These are phyloP conservation scores for Aspergillus bertholletiae DNA, from an alignment of 495 filamentous ascomycete species.

Conservation along the genomic window DNA sequence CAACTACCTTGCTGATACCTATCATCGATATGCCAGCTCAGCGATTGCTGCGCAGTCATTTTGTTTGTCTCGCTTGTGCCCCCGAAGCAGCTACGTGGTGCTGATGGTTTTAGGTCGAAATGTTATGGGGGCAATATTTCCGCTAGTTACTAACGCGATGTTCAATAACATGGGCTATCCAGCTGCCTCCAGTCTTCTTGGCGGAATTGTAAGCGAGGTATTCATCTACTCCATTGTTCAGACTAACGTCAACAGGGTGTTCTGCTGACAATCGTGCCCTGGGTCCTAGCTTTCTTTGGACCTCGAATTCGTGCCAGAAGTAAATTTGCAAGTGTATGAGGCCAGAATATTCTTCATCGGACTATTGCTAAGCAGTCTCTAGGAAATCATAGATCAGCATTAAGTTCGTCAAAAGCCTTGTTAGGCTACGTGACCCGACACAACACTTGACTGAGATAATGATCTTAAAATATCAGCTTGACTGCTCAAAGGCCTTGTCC, in stretches of 20 bases:
- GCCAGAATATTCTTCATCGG: background rate
- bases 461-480: no score
- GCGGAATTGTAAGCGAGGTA: constrained; percentile 65
- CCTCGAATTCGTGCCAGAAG: constrained; percentile 69
- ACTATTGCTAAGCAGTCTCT: background rate
- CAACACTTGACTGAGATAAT: background rate
- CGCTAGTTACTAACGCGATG: constrained; percentile 70
- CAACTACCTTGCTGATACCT: constrained; percentile 93
- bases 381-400: constrained; percentile 24
- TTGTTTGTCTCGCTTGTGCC: constrained; percentile 79
- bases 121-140: constrained; percentile 71
- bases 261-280: constrained; percentile 68
- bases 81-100: constrained; percentile 51
- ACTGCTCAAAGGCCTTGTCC: no score
- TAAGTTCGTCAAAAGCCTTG: background rate
- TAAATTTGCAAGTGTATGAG: constrained; percentile 57
- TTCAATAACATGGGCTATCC: constrained; percentile 69
- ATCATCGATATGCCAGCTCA: constrained; percentile 78
- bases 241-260: constrained; percentile 37
- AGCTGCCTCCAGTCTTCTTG: constrained; percentile 72
- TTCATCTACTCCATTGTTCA: constrained; percentile 44
- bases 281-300: constrained; percentile 74
- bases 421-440: background rate
- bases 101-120: constrained; percentile 50
- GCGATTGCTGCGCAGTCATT: constrained; percentile 87